Percentiles rank a stretch among this genome's conserved stretches.
Conservation (phyloP, 768 basidiomycete genomes). For the Termitomyces sp. region DNA sequence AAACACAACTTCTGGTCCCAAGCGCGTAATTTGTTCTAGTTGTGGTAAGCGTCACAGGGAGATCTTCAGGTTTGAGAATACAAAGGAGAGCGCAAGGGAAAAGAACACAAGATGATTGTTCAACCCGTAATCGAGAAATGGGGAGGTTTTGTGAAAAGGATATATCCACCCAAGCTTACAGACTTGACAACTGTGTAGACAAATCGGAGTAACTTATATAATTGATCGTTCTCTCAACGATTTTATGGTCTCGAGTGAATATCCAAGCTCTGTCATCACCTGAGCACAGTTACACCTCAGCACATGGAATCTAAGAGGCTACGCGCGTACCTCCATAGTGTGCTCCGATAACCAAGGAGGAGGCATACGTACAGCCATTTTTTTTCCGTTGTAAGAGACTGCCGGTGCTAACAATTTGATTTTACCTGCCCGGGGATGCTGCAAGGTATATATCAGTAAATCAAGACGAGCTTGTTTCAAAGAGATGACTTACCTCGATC, state of each 20-base stretch:
- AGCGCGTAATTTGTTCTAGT: not conserved
- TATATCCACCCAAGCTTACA: not conserved
- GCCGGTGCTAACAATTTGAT: conserved; percentile 79
- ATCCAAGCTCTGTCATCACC: conserved; percentile 30
- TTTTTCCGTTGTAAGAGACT: conserved; percentile 74
- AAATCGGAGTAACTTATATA: conserved; percentile 1
- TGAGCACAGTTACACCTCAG: not conserved
- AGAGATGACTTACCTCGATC: conserved; percentile 57
- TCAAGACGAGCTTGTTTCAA: conserved; percentile 15
- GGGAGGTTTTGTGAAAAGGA: not conserved
- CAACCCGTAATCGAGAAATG: not conserved
- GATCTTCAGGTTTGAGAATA: not conserved
- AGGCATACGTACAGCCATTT: conserved; percentile 68
- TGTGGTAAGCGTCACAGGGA: not conserved
- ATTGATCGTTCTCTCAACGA: conserved; percentile 13
- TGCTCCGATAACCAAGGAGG: conserved; percentile 89
- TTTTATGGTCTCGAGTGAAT: conserved; percentile 13
- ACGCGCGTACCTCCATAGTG: conserved; percentile 56
- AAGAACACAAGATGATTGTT: not conserved
- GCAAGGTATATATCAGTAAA: conserved; percentile 10
- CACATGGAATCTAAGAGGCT: not conserved
- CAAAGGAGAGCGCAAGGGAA: not conserved
- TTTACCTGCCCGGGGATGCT: conserved; percentile 73
- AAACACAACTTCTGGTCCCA: not conserved
- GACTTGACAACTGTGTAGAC: not conserved